Conservation (phyloP, 163 green algal genomes). For the Scenedesmus sp. region DNA sequence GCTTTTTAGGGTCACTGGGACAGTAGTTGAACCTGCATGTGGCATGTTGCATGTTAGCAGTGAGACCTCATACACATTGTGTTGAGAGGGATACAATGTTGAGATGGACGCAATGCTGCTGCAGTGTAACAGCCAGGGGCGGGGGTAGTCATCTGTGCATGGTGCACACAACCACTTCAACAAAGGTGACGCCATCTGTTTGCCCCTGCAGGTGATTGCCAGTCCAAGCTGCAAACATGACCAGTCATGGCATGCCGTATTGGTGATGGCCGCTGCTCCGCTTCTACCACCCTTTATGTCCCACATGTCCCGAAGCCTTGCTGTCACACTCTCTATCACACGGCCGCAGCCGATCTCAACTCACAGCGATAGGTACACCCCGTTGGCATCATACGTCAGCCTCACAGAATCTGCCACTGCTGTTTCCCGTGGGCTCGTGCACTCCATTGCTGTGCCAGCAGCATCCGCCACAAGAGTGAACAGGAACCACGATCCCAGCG, state of each 20-base stretch:
- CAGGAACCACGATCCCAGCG: constrained; percentile 34
- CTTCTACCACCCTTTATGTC: not conserved
- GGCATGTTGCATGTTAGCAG: no score
- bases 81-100: no score
- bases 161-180: no score
- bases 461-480: constrained; percentile 44
- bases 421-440: constrained; percentile 1
- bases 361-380: constrained; percentile 41
- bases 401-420: constrained; percentile 20
- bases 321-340: not conserved
- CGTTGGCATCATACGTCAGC: constrained; percentile 29
- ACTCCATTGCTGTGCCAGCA: constrained; percentile 31
- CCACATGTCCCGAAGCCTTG: not conserved
- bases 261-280: no score
- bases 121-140: no score
- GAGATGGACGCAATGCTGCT: no score
- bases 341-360: not conserved
- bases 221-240: no score
- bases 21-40: constrained; percentile 37
- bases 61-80: no score
- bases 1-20: not conserved
- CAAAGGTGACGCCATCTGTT: no score
- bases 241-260: no score
- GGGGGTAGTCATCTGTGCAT: not conserved
- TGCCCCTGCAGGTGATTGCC: no score